Base-by-base conservation (phyloP, 2,329 filamentous ascomycete genomes). In the Parastagonospora avenae region DNA sequence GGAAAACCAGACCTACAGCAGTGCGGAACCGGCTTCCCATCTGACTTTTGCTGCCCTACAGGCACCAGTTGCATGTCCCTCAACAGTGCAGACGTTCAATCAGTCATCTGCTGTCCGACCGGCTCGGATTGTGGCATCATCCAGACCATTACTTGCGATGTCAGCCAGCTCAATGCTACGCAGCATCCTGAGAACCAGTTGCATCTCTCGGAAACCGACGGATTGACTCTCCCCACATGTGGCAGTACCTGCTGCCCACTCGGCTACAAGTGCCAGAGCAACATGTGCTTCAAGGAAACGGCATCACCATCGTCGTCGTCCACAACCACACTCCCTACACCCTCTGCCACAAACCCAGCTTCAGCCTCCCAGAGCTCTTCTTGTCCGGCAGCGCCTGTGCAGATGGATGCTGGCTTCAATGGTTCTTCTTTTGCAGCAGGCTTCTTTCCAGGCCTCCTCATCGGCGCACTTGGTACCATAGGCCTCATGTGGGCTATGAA, bases 91-190 rank as follows among this genome's bases (percentile, higher is more conserved):
- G 83, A 77, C n/a, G 76, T 79, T 38, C 87, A 86, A 5, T 89
- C 88, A 0, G 80, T 87, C 11, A 76, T 92, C 42, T 92, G 89
- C 76, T 92, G 89, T 67, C 88, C 88, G 1, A 57, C 71, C 1
- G 82, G 79, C 31, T 54, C 59, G 31, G 77, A 79, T 62, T 92
- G 89, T 75, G 60, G 74, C n/a, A 77, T 71, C 41, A 88, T 92
- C 60, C 66, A 79, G 58, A 79, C 86, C 28, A 86, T 91, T 53
- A 79, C 79, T 33, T 92, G 89, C 77, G 81, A 89, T 57, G 64
- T 87, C 48, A 69, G 68, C 6, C 77, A 82, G 38, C 86, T 91
- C 66, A 82, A 91, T 61, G 79, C 84, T 2, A 78, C 74, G 8
- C 59, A 74, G 14, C 75, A 85, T 55, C 85, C 85, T 9, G 73